Evolutionary conservation across 352 stramenopile genomes (phyloP), one percentile per base, ranked within the genome.

Genomic region (Pythium scleroteichum): DNA sequence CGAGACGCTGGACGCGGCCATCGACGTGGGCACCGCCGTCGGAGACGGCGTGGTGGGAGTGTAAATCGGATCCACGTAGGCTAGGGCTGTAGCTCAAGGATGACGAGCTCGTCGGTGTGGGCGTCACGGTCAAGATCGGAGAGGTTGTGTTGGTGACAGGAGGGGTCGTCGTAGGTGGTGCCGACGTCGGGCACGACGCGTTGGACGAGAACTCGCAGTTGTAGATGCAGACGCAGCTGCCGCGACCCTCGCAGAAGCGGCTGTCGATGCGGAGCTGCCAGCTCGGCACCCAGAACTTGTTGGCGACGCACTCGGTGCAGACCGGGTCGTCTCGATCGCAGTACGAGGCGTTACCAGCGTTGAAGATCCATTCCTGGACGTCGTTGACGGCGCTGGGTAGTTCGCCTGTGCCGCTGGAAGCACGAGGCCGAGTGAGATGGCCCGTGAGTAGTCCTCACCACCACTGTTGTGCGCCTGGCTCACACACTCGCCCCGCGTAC

Each of bases 201-300:
- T 16, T 27, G 26, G 22, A 24, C 4, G 47, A 7, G 26, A 26
- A n/a, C 20, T 23, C n/a, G 47, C 47, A 53, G 24, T n/a, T 41
- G 17, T 20, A 23, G 48, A 54, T 54, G 16, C 48, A 54, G 16
- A 54, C 29, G 16, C 48, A 54, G 2, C 48, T 27, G 17, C n/a
- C 17, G 2, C 27, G 27, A 27, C 48, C 48, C 19, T 35, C 33
- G 49, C 49, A 56, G 19, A 56, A 56, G 19, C 49, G 49, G 13
- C 33, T 35, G n/a, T 56, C 49, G 48, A 14, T 4, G 14, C 5
- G 13, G 3, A 16, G 7, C 9, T n/a, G 5, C 2, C 4, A 24
- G 26, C 8, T 26, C 9, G 42, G 16, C 4, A n/a, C 20, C 46
- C 46, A 52, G 23, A 52, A 52, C 23, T 33, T 13, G 9, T 35